A percentile compares a stretch with the other conserved stretches of the same genome.
Conservation (phyloP, 805 yeast genomes). For the Candida easanensis region DNA sequence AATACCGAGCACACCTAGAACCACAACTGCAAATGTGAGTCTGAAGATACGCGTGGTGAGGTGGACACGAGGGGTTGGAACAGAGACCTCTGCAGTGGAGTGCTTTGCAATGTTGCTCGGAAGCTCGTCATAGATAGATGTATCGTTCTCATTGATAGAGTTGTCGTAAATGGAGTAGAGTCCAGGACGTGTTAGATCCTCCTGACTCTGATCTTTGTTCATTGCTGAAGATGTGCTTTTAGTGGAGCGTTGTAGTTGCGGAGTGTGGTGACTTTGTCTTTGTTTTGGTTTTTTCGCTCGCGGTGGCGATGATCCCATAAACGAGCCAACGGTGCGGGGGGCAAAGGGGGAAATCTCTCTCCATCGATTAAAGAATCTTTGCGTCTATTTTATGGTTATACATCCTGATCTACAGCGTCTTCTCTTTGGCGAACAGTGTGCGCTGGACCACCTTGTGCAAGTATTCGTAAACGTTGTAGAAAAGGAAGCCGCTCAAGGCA, state of each 20-base stretch:
- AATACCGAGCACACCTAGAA: conserved; percentile 46
- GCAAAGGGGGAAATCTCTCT: too few relatives aligned
- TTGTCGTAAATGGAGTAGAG: conserved; percentile 17
- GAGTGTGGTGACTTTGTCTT: neutral
- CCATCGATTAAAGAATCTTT: too few relatives aligned
- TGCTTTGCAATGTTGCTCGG: conserved; percentile 14
- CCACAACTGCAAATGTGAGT: conserved; percentile 10
- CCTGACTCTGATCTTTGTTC: conserved; percentile 6
- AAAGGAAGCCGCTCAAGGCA: conserved; percentile 34
- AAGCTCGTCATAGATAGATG: conserved; percentile 17
- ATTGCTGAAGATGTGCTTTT: neutral
- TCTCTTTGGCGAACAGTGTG: conserved; percentile 5
- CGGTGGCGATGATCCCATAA: neutral
- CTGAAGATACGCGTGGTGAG: conserved; percentile 1
- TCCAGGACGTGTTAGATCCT: conserved; percentile 16
- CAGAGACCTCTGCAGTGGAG: neutral
- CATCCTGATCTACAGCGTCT: conserved; percentile 3
- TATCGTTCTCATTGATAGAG: conserved; percentile 10
- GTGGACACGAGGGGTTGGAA: conserved; percentile 1
- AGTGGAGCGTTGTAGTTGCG: neutral
- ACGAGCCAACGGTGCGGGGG: too few relatives aligned
- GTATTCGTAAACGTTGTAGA: conserved; percentile 29
- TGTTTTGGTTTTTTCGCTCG: neutral
- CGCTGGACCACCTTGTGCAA: conserved; percentile 23
- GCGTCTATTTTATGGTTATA: too few relatives aligned